phyloP scores from a whole-genome alignment of 2,329 filamentous ascomycete genomes.

The Trichoderma koningiopsis region DNA sequence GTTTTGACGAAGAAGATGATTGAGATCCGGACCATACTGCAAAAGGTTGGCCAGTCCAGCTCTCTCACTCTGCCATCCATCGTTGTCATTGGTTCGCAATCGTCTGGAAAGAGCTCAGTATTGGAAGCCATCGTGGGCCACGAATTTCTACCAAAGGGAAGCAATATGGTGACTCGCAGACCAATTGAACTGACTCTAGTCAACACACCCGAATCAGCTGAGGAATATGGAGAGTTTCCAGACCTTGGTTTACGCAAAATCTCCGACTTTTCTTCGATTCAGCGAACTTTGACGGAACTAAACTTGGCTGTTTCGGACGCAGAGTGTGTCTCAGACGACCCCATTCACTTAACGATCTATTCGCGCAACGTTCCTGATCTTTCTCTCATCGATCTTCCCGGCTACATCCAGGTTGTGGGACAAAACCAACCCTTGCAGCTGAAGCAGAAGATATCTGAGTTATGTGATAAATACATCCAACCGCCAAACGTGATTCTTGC shows the following conservation, averaged over 20 bases:
- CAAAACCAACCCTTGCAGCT: conserved; percentile 87
- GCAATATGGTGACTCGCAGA: conserved; percentile 95
- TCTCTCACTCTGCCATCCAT: conserved; percentile 90
- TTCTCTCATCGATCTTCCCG: conserved; percentile 92
- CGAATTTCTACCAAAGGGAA: conserved; percentile 96
- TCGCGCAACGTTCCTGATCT: conserved; percentile 94
- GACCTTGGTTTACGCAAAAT: conserved; percentile 87
- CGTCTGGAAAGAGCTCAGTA: conserved; percentile 96
- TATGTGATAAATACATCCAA: conserved; percentile 98
- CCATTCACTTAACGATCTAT: conserved; percentile 93
- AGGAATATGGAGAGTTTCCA: conserved; percentile 95
- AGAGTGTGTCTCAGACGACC: conserved; percentile 94
- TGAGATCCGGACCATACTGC: conserved; percentile 89
- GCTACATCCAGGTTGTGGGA: conserved; percentile 94
- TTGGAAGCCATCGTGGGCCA: conserved; percentile 96
- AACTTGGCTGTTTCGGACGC: conserved; percentile 89
- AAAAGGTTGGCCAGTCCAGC: conserved; percentile 88
- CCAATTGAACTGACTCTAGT: conserved; percentile 95
- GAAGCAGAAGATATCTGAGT: conserved; percentile 92
- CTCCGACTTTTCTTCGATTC: conserved; percentile 88
- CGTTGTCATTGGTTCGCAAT: conserved; percentile 98
- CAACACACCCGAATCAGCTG: conserved; percentile 84
- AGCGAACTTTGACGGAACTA: conserved; percentile 90
- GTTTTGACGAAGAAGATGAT: conserved; percentile 99
- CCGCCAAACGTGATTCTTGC: conserved; percentile 94